phyloP scores from a whole-genome alignment of 805 yeast genomes.

The Metschnikowia amazonensis region DNA sequence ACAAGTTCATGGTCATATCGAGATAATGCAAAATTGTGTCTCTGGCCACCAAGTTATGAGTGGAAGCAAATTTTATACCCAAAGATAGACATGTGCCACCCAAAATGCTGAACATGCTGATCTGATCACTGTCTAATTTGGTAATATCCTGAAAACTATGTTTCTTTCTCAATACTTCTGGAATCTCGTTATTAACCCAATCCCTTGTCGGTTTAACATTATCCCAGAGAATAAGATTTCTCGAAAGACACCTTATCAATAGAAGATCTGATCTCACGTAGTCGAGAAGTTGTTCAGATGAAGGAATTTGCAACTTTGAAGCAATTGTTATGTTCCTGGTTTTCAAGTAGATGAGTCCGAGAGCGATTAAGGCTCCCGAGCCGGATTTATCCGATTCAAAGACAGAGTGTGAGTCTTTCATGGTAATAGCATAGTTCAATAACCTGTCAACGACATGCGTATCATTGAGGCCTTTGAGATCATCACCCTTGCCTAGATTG shows the following conservation, averaged over 20 bases:
- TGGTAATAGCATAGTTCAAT: slow-evolving; percentile 52
- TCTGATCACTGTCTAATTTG: slow-evolving; percentile 52
- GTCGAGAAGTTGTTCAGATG: slow-evolving; percentile 54
- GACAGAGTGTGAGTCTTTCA: slow-evolving; percentile 59
- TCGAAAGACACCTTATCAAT: slow-evolving; percentile 59
- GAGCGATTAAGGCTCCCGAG: slow-evolving; percentile 73
- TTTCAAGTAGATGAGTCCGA: slow-evolving; percentile 68
- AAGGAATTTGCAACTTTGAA: slow-evolving; percentile 55
- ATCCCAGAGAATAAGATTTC: slow-evolving; percentile 71
- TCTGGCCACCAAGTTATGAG: slow-evolving; percentile 52
- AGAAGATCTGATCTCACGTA: slow-evolving; percentile 78
- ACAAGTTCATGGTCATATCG: slow-evolving; percentile 47
- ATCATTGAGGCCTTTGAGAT: slow-evolving; percentile 56
- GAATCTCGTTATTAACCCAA: slow-evolving; percentile 62
- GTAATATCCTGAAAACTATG: slow-evolving; percentile 22
- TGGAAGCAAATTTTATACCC: slow-evolving; percentile 74
- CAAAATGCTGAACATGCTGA: slow-evolving; percentile 59
- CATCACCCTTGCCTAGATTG: slow-evolving; percentile 72
- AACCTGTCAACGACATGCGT: slow-evolving; percentile 60
- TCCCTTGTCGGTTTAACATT: slow-evolving; percentile 41
- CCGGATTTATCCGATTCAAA: slow-evolving; percentile 59
- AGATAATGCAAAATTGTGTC: slow-evolving; percentile 51
- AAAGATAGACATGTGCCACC: slow-evolving; percentile 75
- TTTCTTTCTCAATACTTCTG: slow-evolving; percentile 37
- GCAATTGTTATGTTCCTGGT: slow-evolving; percentile 62